Base-by-base conservation (phyloP, 352 stramenopile species). In the Pythium sp. region DNA sequence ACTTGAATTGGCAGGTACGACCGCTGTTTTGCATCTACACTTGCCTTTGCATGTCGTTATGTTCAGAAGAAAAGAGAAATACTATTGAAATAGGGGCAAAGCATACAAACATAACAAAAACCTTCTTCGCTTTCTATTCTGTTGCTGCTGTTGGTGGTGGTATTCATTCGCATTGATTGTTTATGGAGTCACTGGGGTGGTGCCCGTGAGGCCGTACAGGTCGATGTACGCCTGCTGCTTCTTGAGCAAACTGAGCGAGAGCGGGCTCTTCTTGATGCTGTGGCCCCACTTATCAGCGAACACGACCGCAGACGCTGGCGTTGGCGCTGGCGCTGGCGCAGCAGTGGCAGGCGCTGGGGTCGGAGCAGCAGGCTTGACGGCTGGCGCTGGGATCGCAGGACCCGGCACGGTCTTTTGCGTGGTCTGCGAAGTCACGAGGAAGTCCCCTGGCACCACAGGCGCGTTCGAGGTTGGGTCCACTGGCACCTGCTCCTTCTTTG, bases 181-280 rank as follows among this genome's bases (percentile, higher is more conserved):
- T 63, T 24, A 51, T 6, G 53, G 53, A 38, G 60, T 60, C 26
- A 74, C 72, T 51, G 87, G 87, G n/a, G 81, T 91, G 66, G 87
- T 94, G 63, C 88, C 88, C 18, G 88, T 94, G 67, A 90, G 73
- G 36, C 88, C 88, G 70, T 93, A 95, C 63, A 91, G 68, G 22
- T 86, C 84, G 68, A 95, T 73, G 73, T 95, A 95, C 63, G 76
- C 80, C 69, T 95, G 87, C 72, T 95, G 88, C 73, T 92, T 93
- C 81, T 92, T 91, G 36, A 80, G 67, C 62, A 95, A 75, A 72
- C 86, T 94, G 72, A 82, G 80, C 56, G 85, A 92, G 62, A 94
- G 79, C 28, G 86, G 80, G 68, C 86, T 93, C 76, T 93, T 92
- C 75, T 90, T 89, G 34, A 90, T 79, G 65, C 85, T 84, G 34